Evolutionary conservation across 306 rosid species (phyloP), one percentile per base, ranked within the genome.

Genomic region (Heteromeles arbutifolia): DNA sequence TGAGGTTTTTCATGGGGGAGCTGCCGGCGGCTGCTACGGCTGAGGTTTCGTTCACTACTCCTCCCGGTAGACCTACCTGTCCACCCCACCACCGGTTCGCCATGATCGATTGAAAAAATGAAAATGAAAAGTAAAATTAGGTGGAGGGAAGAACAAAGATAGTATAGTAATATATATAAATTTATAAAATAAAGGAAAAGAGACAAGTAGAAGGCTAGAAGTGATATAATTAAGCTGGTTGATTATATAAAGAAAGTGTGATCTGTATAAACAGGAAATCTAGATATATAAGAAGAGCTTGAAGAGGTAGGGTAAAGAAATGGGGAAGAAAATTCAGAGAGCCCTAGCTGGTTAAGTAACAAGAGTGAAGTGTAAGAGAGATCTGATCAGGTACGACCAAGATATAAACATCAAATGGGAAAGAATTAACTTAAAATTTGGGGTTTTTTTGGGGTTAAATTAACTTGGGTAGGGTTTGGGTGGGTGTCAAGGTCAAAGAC

Each of bases 71-170:
- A 72, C 89, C 91, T 74, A 84, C 54, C 3, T 90, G 89, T 8
- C 84, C 92, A 14, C 87, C 83, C 98, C 98, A 93, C 98, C 98
- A 93, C 19, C 86, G 94, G 65, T 88, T 90, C 43, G 98, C 86
- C 98, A 93, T 93, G 74, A 37, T 61, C 13, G 44, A 56, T 59
- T 18, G 53, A 3, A 11, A 50, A 4, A 34, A 39, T 57, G 19
- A 14, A 22, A 8, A 34, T 34, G 41, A 4, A 11, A 15, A 5
- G 11, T 26, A 34, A 32, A 31, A 25, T 10, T 24, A 52, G 63
- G 26, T 11, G 7, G 28, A 57, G 15, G 8, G 64, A 58, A n/a
- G 28, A 12, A 57, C 25, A 17, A n/a, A 50, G 54, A 5, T 15
- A 17, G 18, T 50, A 5, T 50, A 50, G 54, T 50, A 50, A 61